Evolutionary conservation across 2,329 filamentous ascomycete species (phyloP), one percentile per base, ranked within the genome.

Genomic region (Colletotrichum scovillei): DNA sequence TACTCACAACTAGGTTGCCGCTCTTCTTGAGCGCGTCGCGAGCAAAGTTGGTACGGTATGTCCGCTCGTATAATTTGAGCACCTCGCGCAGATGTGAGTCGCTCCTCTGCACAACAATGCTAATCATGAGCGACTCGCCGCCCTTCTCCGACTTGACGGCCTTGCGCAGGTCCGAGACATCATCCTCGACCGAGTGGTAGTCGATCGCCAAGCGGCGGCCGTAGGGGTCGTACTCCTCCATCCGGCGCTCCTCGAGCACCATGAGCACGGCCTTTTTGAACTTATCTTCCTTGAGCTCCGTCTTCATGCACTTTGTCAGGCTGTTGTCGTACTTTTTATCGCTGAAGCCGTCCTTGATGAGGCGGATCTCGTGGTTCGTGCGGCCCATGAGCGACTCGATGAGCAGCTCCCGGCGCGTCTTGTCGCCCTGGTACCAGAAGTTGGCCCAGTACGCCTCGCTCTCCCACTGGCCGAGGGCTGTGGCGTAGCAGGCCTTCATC

Each of bases 381-480:
- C 95, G 91, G 0, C 97, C 97, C 91, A 98, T 97, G 24, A 99
- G 88, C 6, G 92, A 91, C 83, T 99, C 97, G 78, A 98, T 98
- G 66, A 99, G 89, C 46, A 99, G 88, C 82, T 98, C 96, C 6
- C 95, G 91, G 3, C 95, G 90, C 8, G 92, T 94, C 78, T 92
- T 94, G 82, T 96, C 93, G 49, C 92, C 92, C 80, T 98, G 96
- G 84, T 98, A 98, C 92, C 95, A 98, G 83, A 95, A 98, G 82
- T 98, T 98, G 73, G 96, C 95, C 95, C 97, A 99, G 87, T 98
- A 98, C 0, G 95, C 94, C 82, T 99, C 97, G 77, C 92, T 93
- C 84, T 98, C 97, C 92, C 95, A 98, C 65, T 90, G 89, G 11
- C 97, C 97, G 0, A 98, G 89, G 0, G 96, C 95, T 2, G 94